These are phyloP conservation scores for Nicotiana sylvestris DNA, from an alignment of 257 asterid species.

Conservation along the genomic window DNA sequence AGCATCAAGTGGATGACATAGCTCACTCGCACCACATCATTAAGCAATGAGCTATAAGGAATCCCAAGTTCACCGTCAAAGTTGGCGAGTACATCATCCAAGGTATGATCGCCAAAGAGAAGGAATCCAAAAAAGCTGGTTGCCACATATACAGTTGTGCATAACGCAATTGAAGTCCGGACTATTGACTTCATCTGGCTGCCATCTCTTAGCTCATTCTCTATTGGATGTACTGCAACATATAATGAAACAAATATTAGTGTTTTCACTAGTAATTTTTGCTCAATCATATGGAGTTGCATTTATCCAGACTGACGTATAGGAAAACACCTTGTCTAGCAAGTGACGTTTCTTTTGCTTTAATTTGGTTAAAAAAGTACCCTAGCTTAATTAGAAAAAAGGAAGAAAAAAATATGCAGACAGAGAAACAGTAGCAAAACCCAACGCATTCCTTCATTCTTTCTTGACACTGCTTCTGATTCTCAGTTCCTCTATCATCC, in stretches of 20 bases:
- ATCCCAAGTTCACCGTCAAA: constrained; percentile 84
- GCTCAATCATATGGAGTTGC: not conserved
- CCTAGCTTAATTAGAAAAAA: not conserved
- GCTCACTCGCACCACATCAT: constrained; percentile 77
- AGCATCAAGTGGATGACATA: constrained; percentile 84
- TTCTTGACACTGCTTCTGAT: not conserved
- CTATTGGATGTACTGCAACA: constrained; percentile 73
- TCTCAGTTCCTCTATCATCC: not conserved
- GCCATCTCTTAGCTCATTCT: constrained; percentile 70
- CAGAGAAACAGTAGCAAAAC: not conserved
- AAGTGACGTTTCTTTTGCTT: not conserved
- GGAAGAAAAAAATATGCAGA: not conserved
- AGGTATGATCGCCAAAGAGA: constrained; percentile 66
- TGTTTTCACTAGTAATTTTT: not conserved
- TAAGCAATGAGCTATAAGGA: constrained; percentile 56
- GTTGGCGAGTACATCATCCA: constrained; percentile 83
- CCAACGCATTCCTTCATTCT: not conserved
- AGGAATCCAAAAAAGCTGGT: constrained; percentile 83
- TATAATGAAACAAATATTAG: not conserved
- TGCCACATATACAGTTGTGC: constrained; percentile 62
- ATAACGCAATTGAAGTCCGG: constrained; percentile 57
- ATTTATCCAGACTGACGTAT: not conserved
- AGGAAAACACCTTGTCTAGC: not conserved
- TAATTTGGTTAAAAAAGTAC: not conserved
- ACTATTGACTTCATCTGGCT: constrained; percentile 70